phyloP scores from a whole-genome alignment of 1,284 basidiomycete species.

The Blastosporella zonata region DNA sequence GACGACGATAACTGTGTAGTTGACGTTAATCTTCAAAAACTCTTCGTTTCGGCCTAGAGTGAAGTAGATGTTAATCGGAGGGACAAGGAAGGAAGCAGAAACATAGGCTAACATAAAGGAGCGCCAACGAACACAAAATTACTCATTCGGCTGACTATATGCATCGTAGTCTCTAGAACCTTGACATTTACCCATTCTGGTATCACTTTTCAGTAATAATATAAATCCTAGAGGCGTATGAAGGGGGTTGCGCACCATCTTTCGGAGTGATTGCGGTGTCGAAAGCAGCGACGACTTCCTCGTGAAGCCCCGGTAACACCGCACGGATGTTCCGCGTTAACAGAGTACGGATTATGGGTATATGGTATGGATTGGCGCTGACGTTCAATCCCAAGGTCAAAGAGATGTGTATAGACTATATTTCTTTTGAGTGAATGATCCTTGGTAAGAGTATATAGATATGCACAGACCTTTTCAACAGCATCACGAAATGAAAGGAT shows the following conservation, averaged over 20 bases:
- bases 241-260: not conserved
- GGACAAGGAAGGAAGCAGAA: not conserved
- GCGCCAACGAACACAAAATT: conserved; percentile 37
- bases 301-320: conserved; percentile 7
- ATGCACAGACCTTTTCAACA: conserved; percentile 20
- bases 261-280: not conserved
- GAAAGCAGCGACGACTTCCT: conserved; percentile 13
- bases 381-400: conserved; percentile 4
- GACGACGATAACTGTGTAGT: conserved; percentile 28
- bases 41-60: conserved; percentile 32
- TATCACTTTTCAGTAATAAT: not conserved
- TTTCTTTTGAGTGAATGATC: too few species aligned
- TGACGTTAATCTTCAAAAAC: conserved; percentile 32
- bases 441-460: too few species aligned
- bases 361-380: conserved; percentile 21
- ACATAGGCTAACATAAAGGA: conserved; percentile 31
- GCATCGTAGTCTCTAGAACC: conserved; percentile 31
- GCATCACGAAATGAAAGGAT: conserved; percentile 27
- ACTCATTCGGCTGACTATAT: conserved; percentile 37
- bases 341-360: conserved; percentile 21
- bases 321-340: conserved; percentile 16
- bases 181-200: conserved; percentile 40
- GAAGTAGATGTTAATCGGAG: not conserved
- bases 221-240: not conserved
- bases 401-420: not conserved